Percentiles rank a stretch among this genome's conserved stretches.
phyloP scores from a whole-genome alignment of 1,284 basidiomycete species.

The Microbotryum lychnidis-dioicae region DNA sequence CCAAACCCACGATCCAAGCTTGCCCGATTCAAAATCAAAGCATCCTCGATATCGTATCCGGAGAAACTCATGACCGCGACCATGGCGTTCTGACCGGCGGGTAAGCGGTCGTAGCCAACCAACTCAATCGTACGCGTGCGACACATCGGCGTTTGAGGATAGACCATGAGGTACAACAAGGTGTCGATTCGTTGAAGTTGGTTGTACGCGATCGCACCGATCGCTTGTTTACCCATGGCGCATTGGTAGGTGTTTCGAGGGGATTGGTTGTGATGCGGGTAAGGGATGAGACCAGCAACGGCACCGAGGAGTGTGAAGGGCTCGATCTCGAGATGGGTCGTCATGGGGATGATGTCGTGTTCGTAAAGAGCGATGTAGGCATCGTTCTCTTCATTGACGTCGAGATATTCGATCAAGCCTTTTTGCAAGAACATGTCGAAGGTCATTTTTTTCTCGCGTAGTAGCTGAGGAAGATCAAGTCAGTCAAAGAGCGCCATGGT shows the following conservation, averaged over 20 bases:
- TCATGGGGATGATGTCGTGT: conserved; percentile 67
- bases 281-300: conserved; percentile 95
- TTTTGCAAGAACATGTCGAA: conserved; percentile 93
- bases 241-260: conserved; percentile 99
- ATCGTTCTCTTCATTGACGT: conserved; percentile 99
- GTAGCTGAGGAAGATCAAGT: conserved; percentile 47
- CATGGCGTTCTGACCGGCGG: conserved; percentile 96
- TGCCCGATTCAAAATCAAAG: conserved; percentile 91
- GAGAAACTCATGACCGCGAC: conserved; percentile 99
- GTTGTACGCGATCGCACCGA: conserved; percentile 98
- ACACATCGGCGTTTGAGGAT: conserved; percentile 99
- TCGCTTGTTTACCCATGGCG: conserved; percentile 99
- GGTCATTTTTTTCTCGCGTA: conserved; percentile 68
- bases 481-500: not conserved
- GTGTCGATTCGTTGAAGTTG: conserved; percentile 98
- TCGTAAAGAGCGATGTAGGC: conserved; percentile 95
- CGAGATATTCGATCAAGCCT: conserved; percentile 98
- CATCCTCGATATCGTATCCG: conserved; percentile 99
- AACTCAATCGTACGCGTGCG: conserved; percentile 98
- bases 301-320: conserved; percentile 97
- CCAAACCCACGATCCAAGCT: conserved; percentile 96
- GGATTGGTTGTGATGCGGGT: conserved; percentile 99
- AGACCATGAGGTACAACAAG: conserved; percentile 95
- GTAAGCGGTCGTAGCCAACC: conserved; percentile 90
- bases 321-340: conserved; percentile 97